Base-by-base conservation (phyloP, 768 basidiomycete genomes). In the Lactarius deliciosus region DNA sequence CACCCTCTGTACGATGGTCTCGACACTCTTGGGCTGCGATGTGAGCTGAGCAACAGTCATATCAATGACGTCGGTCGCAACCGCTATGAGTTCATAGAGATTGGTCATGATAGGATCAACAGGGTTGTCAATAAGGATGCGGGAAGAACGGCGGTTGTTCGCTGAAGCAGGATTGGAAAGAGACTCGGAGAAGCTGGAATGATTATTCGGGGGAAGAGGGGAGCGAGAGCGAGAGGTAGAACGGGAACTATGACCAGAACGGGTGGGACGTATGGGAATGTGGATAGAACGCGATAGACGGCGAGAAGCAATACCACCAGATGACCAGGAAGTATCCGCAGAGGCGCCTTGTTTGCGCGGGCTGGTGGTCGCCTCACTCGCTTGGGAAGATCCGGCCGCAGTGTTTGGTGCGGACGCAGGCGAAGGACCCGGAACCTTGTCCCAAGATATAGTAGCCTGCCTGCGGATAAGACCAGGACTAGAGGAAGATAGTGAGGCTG, bases 141-240 rank as follows among this genome's bases (percentile, higher is more conserved):
- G 87, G 30, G 92, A 94, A 55, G 90, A 86, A 58, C 92, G 87
- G 64, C 88, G 88, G 76, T 88, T 87, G 66, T 82, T 77, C 25
- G 70, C 63, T 64, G 68, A 45, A 53, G 54, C 64, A 36, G 64
- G 45, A 62, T 83, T 79, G 22, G 69, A 64, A 43, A 72, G 57
- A 28, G 75, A 65, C 45, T 89, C 86, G 6, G 86, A 83, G 70
- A 90, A 90, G 75, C 84, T 86, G 68, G 81, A 77, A 76, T 88
- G 88, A 4, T 82, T 83, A 63, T 86, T 82, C 64, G 87, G 85
- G 11, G 94, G 94, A 61, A 97, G 82, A 1, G 95, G 96, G 0
- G 97, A 98, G 50, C 95, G 86, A 6, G 96, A 98, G 56, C 96
- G 89, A 63, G 96, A 98, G 22, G 91, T 94, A 10, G 95, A 97